Evolutionary conservation across 2,329 filamentous ascomycete genomes (phyloP), one percentile per base, ranked within the genome.

Genomic region (Fusarium decemcellulare): DNA sequence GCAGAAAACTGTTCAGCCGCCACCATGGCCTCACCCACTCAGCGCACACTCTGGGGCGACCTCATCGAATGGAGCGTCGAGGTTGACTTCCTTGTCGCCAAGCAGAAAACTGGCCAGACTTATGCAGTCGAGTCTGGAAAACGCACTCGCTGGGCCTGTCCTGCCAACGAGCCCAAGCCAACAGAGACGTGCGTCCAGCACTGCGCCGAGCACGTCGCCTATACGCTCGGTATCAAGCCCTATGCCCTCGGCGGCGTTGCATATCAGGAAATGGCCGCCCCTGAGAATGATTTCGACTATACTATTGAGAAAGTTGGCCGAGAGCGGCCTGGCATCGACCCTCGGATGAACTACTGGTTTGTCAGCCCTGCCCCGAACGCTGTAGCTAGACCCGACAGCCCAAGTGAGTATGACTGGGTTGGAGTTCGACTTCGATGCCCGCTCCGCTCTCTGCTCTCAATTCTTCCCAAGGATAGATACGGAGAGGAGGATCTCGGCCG

Each of bases 371-470:
- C 69, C 0, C 16, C 36, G 14, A 61, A 59, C 3, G 65, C 70
- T 16, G 23, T 54, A 4, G 32, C 68, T 8, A 65, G 37, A 9
- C 18, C 18, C 2, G 44, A 16, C 10, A 67, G 72, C 40, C 72
- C 73, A 5, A 36, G 27, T 2, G 75, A 74, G 4, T 70, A 69
- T 23, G 73, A 75, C 34, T 77, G 70, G 67, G 64, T 76, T 10
- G 76, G 75, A 10, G 65, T 76, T 48, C 72, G 63, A 37, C 58
- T 76, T 29, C 65, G 74, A n/a, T 72, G 66, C 15, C 74, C 73
- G 2, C 60, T 47, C 37, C 32, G 9, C 6, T 18, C 54, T 1
- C n/a, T 65, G 18, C 43, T n/a, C 5, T 54, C 37, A 14, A 32
- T 59, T 39, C 55, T 52, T 15, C 32, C 42, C 11, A 14, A 8